A percentile compares a stretch with the other conserved stretches of the same genome.
phyloP scores from a whole-genome alignment of 345 rosid species.

The Lepidium sativum region DNA sequence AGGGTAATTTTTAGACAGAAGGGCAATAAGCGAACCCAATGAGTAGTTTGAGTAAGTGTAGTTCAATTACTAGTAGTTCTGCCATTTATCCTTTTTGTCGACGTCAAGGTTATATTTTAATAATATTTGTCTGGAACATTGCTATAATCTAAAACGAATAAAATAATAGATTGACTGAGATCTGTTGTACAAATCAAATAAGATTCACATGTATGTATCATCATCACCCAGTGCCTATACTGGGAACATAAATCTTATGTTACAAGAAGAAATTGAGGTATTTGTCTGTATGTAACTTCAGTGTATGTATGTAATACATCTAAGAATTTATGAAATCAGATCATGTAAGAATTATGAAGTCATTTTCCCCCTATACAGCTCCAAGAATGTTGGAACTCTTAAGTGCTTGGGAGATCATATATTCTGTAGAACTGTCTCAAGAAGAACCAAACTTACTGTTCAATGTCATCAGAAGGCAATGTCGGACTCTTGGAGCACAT shows the following conservation, averaged over 20 bases:
- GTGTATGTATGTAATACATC: slow-evolving; percentile 17
- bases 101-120: not conserved
- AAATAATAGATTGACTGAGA: slow-evolving; percentile 6
- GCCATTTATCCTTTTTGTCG: no score
- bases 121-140: not conserved
- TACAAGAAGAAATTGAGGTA: slow-evolving; percentile 12
- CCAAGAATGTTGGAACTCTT: slow-evolving; percentile 13
- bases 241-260: not conserved
- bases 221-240: not conserved
- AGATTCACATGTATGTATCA: not conserved
- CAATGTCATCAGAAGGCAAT: slow-evolving; percentile 42
- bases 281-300: slow-evolving; percentile 8
- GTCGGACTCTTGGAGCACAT: slow-evolving; percentile 83
- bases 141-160: not conserved
- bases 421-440: slow-evolving; percentile 5
- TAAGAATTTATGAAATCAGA: slow-evolving; percentile 11
- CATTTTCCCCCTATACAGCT: slow-evolving; percentile 19
- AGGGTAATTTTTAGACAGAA: no score
- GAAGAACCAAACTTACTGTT: slow-evolving; percentile 10
- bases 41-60: no score
- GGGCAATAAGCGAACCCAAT: no score
- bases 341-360: slow-evolving; percentile 23
- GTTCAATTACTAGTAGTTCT: no score
- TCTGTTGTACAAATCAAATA: slow-evolving; percentile 17
- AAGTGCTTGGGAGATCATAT: slow-evolving; percentile 20